Base-by-base conservation (phyloP, 371 early-diverging fungal genomes). In the Rhizomucor miehei region DNA sequence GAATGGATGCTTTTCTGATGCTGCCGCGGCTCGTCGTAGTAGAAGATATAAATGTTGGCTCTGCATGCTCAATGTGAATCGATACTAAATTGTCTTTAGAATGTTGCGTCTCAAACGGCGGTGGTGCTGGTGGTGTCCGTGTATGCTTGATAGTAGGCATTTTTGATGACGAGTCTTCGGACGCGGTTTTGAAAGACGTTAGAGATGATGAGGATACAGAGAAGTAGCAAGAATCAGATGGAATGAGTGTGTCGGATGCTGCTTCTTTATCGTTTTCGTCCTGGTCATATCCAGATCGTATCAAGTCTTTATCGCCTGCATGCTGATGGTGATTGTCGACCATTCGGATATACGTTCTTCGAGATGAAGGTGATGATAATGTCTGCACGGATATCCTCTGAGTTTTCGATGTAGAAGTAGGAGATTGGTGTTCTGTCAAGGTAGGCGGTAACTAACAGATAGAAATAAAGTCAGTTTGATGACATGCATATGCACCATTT, bases 41-140 rank as follows among this genome's bases (percentile, higher is more conserved):
- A 40, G 44, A 44, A 36, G 58, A 57, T 25, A 73, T 47, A 59
- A 73, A 73, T 0, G 67, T 62, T 2, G 73, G 73, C 41, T 67
- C 57, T 9, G 65, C 70, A 43, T 59, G 56, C 20, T 73, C 73
- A 17, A 56, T 62, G 36, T 72, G 65, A 38, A 72, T 68, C 1
- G 62, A 63, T 1, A 59, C 57, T 4, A 64, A 34, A 38, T 48
- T 48, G n/a, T 45, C 11, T 44, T 25, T 46, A 40, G 58, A 44
- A n/a, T 39, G 41, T 38, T 37, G 19, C 21, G 8, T 40, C 24
- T 25, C 9, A 23, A 19, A 16, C 14, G 19, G 11, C 39, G 19
- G 6, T 21, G 47, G 44, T 44, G 17, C 45, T 54, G 35, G 38
- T 56, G 16, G 49, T 16, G 20, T 43, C 11, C 17, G 56, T 39